Evolutionary conservation across 2,329 filamentous ascomycete genomes (phyloP).

Genomic region (Phaeosphaeriaceae sp.): DNA sequence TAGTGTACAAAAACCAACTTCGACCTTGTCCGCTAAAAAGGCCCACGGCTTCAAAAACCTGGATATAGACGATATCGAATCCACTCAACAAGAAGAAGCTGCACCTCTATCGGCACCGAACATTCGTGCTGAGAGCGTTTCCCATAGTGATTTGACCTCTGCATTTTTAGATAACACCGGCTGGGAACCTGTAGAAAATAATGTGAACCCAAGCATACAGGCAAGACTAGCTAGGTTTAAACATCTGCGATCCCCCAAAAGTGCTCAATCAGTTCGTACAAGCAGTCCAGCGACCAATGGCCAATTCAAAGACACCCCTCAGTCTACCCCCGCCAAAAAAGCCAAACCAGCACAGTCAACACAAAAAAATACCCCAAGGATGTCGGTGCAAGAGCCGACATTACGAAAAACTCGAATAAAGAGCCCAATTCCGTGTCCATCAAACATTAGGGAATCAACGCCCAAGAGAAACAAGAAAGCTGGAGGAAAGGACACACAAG

Average conservation of each 20-base stretch:
- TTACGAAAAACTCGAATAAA: too few species aligned
- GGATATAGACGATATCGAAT: constrained; percentile 16
- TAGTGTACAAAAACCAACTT: background rate
- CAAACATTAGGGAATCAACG: too few species aligned
- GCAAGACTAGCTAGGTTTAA: constrained; percentile 1
- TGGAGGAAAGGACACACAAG: too few species aligned
- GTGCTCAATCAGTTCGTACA: background rate
- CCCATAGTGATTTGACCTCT: constrained; percentile 8
- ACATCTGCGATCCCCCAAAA: background rate
- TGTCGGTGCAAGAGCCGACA: too few species aligned
- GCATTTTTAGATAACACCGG: constrained; percentile 11
- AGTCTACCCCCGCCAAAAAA: too few species aligned
- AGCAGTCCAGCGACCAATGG: background rate
- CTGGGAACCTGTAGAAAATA: background rate
- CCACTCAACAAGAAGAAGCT: constrained; percentile 13
- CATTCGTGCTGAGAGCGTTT: background rate
- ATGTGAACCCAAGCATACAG: constrained; percentile 1
- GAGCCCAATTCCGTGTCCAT: too few species aligned
- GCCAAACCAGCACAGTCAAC: too few species aligned
- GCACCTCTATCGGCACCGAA: background rate
- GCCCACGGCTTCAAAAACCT: constrained; percentile 11
- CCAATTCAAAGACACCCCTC: background rate
- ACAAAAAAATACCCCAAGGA: too few species aligned
- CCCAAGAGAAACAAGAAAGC: too few species aligned
- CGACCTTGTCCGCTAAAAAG: constrained; percentile 6